Conservation (phyloP, 2,329 filamentous ascomycete species). For the Neophaeococcomyces aloes region DNA sequence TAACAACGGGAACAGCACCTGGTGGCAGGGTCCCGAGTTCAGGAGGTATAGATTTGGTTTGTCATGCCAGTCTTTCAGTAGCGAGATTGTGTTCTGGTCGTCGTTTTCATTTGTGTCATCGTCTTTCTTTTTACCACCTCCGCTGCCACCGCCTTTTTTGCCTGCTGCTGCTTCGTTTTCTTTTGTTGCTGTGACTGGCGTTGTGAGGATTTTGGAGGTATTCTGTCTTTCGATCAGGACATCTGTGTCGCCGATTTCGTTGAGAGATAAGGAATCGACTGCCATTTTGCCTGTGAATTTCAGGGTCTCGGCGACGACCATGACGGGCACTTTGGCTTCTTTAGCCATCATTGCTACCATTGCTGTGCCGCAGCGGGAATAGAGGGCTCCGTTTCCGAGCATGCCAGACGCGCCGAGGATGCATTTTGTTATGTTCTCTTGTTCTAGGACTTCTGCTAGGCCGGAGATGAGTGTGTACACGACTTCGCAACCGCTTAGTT, state of each 20-base stretch:
- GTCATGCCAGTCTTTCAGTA: slow-evolving; percentile 46
- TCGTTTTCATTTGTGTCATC: slow-evolving; percentile 14
- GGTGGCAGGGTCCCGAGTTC: slow-evolving; percentile 76
- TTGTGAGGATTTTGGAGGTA: slow-evolving; percentile 22
- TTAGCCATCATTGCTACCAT: slow-evolving; percentile 75
- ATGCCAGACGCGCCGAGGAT: slow-evolving; percentile 86
- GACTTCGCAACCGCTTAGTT: slow-evolving; percentile 33
- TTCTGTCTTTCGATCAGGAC: slow-evolving; percentile 39
- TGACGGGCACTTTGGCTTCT: slow-evolving; percentile 61
- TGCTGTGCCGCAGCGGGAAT: slow-evolving; percentile 77
- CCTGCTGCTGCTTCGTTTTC: slow-evolving; percentile 10
- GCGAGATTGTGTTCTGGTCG: slow-evolving; percentile 15
- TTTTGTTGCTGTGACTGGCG: slow-evolving; percentile 16
- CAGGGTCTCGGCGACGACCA: slow-evolving; percentile 85
- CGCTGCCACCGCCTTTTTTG: slow-evolving; percentile 8
- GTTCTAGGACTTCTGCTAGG: slow-evolving; percentile 58
- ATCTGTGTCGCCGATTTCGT: slow-evolving; percentile 75
- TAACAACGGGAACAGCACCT: slow-evolving; percentile 65
- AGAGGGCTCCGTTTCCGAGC: slow-evolving; percentile 87
- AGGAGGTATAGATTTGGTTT: slow-evolving; percentile 51
- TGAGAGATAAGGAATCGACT: slow-evolving; percentile 84
- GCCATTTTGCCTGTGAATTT: slow-evolving; percentile 89
- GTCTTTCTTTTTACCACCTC: slow-evolving; percentile 24
- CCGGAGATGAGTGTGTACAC: slow-evolving; percentile 74
- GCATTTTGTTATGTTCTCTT: slow-evolving; percentile 55